Evolutionary conservation across 768 basidiomycete genomes (phyloP).

Genomic region (Collybia sordida): DNA sequence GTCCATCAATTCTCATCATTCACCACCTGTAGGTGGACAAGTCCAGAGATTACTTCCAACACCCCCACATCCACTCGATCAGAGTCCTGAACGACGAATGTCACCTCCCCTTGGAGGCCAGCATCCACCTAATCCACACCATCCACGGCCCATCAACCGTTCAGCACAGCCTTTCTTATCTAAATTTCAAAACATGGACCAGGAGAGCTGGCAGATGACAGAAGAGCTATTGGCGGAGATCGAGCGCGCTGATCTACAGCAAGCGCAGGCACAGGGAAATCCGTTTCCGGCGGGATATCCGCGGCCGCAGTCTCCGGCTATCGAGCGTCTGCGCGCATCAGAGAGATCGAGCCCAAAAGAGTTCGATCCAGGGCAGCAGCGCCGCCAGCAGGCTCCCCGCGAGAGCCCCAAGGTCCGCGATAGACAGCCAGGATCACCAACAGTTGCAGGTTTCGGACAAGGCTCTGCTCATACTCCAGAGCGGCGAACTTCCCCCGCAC

Average conservation of each 20-base stretch:
- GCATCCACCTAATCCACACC: constrained; percentile 42
- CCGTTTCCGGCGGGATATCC: constrained; percentile 27
- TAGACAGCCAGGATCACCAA: constrained; percentile 44
- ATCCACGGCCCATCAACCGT: constrained; percentile 66
- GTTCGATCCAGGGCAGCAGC: constrained; percentile 36
- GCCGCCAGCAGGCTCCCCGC: constrained; percentile 39
- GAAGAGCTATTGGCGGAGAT: constrained; percentile 71
- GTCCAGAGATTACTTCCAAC: constrained; percentile 39
- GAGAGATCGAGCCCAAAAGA: constrained; percentile 61
- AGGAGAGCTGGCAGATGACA: constrained; percentile 64
- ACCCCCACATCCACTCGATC: constrained; percentile 40
- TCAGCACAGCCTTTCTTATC: constrained; percentile 55
- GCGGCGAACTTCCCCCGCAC: constrained; percentile 41
- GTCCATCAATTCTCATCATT: constrained; percentile 36
- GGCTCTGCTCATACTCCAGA: constrained; percentile 52
- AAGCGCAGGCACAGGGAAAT: constrained; percentile 49
- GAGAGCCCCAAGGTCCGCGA: constrained; percentile 46
- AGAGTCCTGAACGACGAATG: constrained; percentile 27
- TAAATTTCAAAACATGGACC: constrained; percentile 50
- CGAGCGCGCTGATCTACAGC: constrained; percentile 68
- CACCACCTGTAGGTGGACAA: constrained; percentile 35
- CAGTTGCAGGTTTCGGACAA: constrained; percentile 31
- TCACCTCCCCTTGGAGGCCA: constrained; percentile 32
- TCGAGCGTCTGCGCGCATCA: constrained; percentile 52
- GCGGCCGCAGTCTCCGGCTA: constrained; percentile 35